Conservation (phyloP, 169 alveolate genomes). For the Amoebophrya sp. region DNA sequence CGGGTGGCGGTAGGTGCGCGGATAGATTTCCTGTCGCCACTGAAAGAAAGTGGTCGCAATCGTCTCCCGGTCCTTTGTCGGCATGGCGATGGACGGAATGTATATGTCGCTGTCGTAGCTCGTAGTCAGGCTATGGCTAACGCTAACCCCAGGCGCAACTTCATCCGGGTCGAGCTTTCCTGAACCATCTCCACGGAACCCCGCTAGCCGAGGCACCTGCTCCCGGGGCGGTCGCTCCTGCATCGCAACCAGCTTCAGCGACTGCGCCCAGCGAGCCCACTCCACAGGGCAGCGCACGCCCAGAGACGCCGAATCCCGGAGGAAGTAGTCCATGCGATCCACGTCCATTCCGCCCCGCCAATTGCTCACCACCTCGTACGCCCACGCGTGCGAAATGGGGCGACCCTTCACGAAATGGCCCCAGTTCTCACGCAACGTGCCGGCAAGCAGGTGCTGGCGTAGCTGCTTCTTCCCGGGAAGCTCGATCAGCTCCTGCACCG, state of each 20-base stretch:
- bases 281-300: not conserved
- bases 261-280: not conserved
- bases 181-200: not conserved
- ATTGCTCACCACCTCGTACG: too few species aligned
- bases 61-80: not conserved
- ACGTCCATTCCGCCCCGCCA: too few species aligned
- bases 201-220: too few species aligned
- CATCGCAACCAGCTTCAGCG: not conserved
- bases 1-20: not conserved
- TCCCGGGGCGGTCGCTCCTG: too few species aligned
- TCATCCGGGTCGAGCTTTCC: not conserved
- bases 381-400: too few species aligned
- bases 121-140: not conserved
- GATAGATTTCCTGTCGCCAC: not conserved
- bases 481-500: too few species aligned
- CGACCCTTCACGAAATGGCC: too few species aligned
- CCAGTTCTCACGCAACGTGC: too few species aligned
- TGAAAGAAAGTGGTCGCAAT: not conserved
- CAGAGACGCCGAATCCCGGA: not conserved
- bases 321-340: too few species aligned
- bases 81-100: not conserved
- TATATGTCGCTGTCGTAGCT: not conserved
- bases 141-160: not conserved
- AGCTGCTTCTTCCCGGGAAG: too few species aligned
- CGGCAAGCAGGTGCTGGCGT: too few species aligned